Evolutionary conservation across 2,329 filamentous ascomycete species (phyloP).

Genomic region (Polychaeton citri): DNA sequence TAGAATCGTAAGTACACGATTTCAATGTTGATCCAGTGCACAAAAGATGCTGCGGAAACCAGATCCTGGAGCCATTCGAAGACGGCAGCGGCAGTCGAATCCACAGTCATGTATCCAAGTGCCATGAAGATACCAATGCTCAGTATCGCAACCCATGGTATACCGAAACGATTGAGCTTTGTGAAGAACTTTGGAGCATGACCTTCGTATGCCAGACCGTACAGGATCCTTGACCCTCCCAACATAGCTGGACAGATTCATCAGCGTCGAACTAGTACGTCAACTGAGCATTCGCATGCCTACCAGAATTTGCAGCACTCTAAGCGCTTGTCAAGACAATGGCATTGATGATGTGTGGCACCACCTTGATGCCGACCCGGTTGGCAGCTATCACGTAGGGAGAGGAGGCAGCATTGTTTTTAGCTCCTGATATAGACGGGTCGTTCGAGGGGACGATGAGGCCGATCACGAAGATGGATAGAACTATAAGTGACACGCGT

Average conservation of each 20-base stretch:
- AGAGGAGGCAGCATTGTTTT: slow-evolving; percentile 27
- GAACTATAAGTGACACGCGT: not conserved
- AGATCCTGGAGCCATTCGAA: slow-evolving; percentile 22
- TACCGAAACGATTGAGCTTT: slow-evolving; percentile 28
- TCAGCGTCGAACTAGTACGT: no score
- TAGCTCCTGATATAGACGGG: slow-evolving; percentile 14
- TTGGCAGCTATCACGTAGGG: slow-evolving; percentile 48
- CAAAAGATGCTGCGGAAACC: slow-evolving; percentile 23
- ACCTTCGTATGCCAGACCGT: slow-evolving; percentile 45
- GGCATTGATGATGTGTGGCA: slow-evolving; percentile 54
- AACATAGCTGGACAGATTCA: no score
- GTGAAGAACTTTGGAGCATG: slow-evolving; percentile 46
- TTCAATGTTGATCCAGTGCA: slow-evolving; percentile 26
- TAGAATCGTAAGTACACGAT: slow-evolving; percentile 40
- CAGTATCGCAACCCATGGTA: slow-evolving; percentile 39
- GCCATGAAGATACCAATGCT: slow-evolving; percentile 27
- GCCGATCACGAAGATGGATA: slow-evolving; percentile 23
- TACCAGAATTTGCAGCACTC: slow-evolving; percentile 42
- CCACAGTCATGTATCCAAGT: slow-evolving; percentile 25
- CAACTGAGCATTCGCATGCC: no score
- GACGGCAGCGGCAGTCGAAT: slow-evolving; percentile 15
- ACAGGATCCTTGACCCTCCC: slow-evolving; percentile 38
- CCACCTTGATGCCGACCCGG: slow-evolving; percentile 44
- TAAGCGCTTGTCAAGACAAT: slow-evolving; percentile 53
- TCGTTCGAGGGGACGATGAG: slow-evolving; percentile 30